A percentile compares a stretch with the other conserved stretches of the same genome.
Conservation (phyloP, 768 basidiomycete genomes). For the Mycena sanguinolenta region DNA sequence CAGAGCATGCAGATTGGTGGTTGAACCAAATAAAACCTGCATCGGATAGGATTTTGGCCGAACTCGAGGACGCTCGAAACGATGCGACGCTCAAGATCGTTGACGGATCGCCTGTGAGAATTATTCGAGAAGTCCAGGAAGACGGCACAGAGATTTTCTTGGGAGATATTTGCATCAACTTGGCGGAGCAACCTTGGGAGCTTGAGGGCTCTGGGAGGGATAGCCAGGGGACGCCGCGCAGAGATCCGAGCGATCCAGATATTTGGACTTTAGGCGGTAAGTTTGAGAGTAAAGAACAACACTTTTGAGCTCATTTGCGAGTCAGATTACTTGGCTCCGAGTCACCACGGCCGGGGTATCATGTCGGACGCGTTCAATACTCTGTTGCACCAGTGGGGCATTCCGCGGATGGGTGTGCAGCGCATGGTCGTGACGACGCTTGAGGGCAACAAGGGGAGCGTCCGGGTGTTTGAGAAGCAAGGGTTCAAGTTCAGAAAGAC, state of each 20-base stretch:
- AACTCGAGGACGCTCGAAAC: slow-evolving; percentile 32
- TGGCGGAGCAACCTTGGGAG: slow-evolving; percentile 46
- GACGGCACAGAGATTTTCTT: slow-evolving; percentile 70
- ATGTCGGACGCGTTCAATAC: slow-evolving; percentile 75
- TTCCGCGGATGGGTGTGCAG: slow-evolving; percentile 74
- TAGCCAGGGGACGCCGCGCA: slow-evolving; percentile 53
- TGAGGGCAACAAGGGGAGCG: slow-evolving; percentile 70
- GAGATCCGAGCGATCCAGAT: slow-evolving; percentile 59
- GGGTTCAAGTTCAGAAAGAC: slow-evolving; percentile 62
- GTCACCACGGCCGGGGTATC: slow-evolving; percentile 77
- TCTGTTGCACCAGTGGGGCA: slow-evolving; percentile 69
- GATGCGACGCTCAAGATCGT: slow-evolving; percentile 49
- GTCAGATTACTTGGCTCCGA: slow-evolving; percentile 73
- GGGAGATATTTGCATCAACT: slow-evolving; percentile 57
- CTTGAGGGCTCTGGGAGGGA: slow-evolving; percentile 44
- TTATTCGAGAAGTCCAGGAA: slow-evolving; percentile 66
- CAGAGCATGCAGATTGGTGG: slow-evolving; percentile 54
- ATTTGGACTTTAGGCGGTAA: slow-evolving; percentile 77
- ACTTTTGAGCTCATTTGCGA: background rate
- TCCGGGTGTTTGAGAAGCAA: slow-evolving; percentile 76
- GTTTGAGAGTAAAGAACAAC: background rate
- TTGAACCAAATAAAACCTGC: slow-evolving; percentile 42
- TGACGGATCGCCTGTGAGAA: slow-evolving; percentile 61
- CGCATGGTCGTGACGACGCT: slow-evolving; percentile 60
- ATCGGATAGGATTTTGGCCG: slow-evolving; percentile 47